These are phyloP conservation scores for Zasmidium angulare DNA, from an alignment of 2,329 filamentous ascomycete genomes.

Conservation along the genomic window DNA sequence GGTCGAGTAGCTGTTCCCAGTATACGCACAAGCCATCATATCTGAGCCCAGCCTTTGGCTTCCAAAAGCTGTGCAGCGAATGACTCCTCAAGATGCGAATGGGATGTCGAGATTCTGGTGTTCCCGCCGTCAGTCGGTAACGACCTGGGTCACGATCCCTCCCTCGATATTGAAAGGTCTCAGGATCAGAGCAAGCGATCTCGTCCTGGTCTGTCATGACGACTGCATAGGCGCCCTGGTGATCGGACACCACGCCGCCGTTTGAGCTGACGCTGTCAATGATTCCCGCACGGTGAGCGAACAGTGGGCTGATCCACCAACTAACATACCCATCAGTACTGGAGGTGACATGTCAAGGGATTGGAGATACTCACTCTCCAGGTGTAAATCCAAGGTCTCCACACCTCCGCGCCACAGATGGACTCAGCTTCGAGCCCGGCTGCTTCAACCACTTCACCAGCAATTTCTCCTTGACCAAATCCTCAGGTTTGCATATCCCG, in stretches of 20 bases:
- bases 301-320: constrained; percentile 52
- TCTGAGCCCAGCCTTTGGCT: constrained; percentile 47
- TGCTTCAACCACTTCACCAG: constrained; percentile 35
- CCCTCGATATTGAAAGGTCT: constrained; percentile 44
- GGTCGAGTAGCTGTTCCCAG: neutral
- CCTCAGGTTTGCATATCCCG: constrained; percentile 40
- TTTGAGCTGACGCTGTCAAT: constrained; percentile 44
- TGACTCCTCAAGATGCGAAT: constrained; percentile 48
- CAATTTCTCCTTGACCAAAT: constrained; percentile 41
- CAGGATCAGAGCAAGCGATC: constrained; percentile 34
- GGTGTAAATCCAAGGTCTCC: constrained; percentile 48
- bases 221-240: constrained; percentile 46
- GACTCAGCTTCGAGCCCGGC: constrained; percentile 30
- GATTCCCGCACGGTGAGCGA: constrained; percentile 49
- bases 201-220: constrained; percentile 44
- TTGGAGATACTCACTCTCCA: constrained; percentile 41
- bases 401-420: constrained; percentile 36
- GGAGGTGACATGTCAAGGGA: neutral
- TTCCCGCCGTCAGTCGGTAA: constrained; percentile 45
- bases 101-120: constrained; percentile 40
- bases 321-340: constrained; percentile 27
- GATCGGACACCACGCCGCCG: constrained; percentile 45
- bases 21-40: constrained; percentile 50
- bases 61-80: constrained; percentile 44
- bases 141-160: constrained; percentile 41